Base-by-base conservation (phyloP, 345 rosid species). In the Lepidium sativum region DNA sequence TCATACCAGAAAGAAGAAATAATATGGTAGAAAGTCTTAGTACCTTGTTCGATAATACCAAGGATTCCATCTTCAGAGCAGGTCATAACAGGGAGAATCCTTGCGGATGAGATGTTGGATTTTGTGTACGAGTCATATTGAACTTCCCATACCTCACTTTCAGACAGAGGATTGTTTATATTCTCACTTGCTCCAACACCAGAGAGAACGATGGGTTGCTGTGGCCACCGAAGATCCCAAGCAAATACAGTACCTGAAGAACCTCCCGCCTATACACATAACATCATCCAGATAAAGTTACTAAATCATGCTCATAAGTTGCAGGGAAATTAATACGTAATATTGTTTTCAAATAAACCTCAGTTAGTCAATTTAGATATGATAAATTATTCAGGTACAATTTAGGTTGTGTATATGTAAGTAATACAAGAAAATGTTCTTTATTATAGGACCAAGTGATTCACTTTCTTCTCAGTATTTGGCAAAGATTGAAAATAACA, bases 21-120 rank as follows among this genome's bases (percentile, higher is more conserved):
- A 48, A 23, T 50, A 61, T 16, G 42, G 64, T 42, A 4, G 32
- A 35, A 57, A 42, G 64, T 61, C 35, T 17, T 21, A 40, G 52
- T 62, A 89, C 98, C 96, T 89, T 87, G 87, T 51, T 82, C 86
- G 48, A 89, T 67, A 21, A 82, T 83, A 29, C 89, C 92, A 49
- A 92, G 91, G 53, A 92, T 89, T 11, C 98, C 97, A 75, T 92
- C 98, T 83, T 89, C 97, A 1, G 95, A 85, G 79, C 96, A 84
- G 63, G 79, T 78, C 96, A 92, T 87, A 38, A 84, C 89, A 48
- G 95, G 98, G 59, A 89, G 81, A 50, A 87, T 81, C 58, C 75
- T 76, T 13, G 95, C 75, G 51, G 96, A 86, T 27, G 95, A 82
- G 49, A 67, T 50, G 55, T 80, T 83, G 63, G 86, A 74, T 78